phyloP scores from a whole-genome alignment of 768 basidiomycete genomes.

The Cyclocybe aegerita region DNA sequence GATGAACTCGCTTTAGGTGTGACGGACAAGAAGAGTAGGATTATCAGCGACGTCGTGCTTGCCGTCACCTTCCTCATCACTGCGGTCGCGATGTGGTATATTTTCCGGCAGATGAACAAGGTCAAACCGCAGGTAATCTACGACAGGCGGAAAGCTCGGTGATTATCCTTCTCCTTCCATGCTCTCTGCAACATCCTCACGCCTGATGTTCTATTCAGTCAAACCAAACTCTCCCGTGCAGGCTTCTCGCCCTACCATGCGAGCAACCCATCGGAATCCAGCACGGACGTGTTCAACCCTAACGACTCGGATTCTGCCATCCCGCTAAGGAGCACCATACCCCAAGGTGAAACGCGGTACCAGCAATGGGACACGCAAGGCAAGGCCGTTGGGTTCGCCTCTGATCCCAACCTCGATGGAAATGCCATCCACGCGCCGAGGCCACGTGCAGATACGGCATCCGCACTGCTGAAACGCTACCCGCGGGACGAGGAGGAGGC shows the following conservation, averaged over 20 bases:
- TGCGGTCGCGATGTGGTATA: slow-evolving; percentile 80
- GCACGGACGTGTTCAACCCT: slow-evolving; percentile 24
- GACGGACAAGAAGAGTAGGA: slow-evolving; percentile 48
- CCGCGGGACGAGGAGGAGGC: slow-evolving; percentile 17
- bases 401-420: slow-evolving; percentile 46
- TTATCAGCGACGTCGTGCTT: slow-evolving; percentile 70
- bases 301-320: slow-evolving; percentile 33
- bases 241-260: slow-evolving; percentile 13
- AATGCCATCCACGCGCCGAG: slow-evolving; percentile 48
- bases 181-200: not conserved
- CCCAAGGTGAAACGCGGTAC: slow-evolving; percentile 26
- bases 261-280: slow-evolving; percentile 15
- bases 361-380: slow-evolving; percentile 56
- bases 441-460: slow-evolving; percentile 28
- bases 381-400: slow-evolving; percentile 45
- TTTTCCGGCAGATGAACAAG: slow-evolving; percentile 67
- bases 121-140: slow-evolving; percentile 70
- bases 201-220: slow-evolving; percentile 33
- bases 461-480: slow-evolving; percentile 5
- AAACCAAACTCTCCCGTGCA: slow-evolving; percentile 47
- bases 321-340: slow-evolving; percentile 35
- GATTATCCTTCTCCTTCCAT: slow-evolving; percentile 8
- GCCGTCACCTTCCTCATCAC: slow-evolving; percentile 72
- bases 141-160: slow-evolving; percentile 71
- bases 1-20: slow-evolving; percentile 21